These are phyloP conservation scores for Tuber indicum DNA, from an alignment of 495 filamentous ascomycete species.

Conservation along the genomic window DNA sequence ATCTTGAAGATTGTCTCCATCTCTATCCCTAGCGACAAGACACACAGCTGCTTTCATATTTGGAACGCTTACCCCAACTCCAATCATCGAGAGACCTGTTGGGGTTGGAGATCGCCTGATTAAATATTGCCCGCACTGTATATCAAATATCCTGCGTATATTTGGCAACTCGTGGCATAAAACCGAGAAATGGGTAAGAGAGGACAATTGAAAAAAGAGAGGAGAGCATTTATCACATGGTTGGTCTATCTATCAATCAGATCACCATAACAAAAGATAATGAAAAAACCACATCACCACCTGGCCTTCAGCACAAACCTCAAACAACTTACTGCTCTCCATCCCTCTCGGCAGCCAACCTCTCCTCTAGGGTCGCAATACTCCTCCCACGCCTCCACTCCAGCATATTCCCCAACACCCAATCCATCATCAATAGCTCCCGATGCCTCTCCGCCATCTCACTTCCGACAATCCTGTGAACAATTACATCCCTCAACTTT, in stretches of 20 bases:
- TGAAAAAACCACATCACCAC: neutral
- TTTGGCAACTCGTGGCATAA: neutral
- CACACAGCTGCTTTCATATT: neutral
- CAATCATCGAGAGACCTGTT: too few relatives aligned
- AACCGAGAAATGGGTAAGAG: neutral
- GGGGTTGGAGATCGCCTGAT: neutral
- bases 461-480: neutral
- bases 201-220: neutral
- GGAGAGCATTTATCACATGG: neutral
- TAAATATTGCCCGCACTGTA: neutral
- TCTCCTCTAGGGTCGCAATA: neutral
- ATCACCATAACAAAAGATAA: neutral
- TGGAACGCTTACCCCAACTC: neutral
- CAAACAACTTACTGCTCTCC: neutral
- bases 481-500: neutral
- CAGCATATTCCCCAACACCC: constrained; percentile 1
- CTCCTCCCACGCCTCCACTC: neutral
- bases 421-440: neutral
- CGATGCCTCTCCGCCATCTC: neutral
- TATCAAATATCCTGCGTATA: neutral
- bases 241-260: neutral
- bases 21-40: neutral
- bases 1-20: neutral
- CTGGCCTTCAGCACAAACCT: neutral
- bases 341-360: neutral